Evolutionary conservation across 106 monocot genomes (phyloP).

Genomic region (Xerophyta viscosa): DNA sequence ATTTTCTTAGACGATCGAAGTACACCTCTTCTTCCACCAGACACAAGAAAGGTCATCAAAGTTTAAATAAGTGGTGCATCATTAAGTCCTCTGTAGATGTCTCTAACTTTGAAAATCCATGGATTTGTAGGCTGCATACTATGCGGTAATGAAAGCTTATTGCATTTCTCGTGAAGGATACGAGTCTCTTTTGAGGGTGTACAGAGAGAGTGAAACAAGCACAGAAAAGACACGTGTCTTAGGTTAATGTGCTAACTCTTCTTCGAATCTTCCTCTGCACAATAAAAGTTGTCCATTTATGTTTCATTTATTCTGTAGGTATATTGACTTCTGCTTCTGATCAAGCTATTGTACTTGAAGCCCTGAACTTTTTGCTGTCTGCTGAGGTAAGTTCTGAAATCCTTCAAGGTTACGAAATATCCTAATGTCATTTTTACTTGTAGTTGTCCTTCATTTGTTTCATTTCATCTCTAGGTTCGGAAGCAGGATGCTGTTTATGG

Average conservation of each 20-base stretch:
- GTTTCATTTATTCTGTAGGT: conserved; percentile 44
- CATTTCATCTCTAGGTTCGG: conserved; percentile 36
- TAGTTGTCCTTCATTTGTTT: background rate
- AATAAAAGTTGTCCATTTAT: too few relatives aligned
- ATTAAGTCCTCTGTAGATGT: too few relatives aligned
- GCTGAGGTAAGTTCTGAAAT: conserved; percentile 37
- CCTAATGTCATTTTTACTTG: background rate
- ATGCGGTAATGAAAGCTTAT: conserved; percentile 55
- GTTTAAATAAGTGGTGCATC: too few relatives aligned
- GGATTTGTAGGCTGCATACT: conserved; percentile 74
- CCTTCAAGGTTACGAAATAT: too few relatives aligned
- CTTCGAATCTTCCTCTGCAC: background rate
- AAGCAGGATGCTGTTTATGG: conserved; percentile 69
- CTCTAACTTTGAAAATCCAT: too few relatives aligned
- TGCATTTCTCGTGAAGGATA: conserved; percentile 42
- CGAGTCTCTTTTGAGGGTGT: conserved; percentile 72
- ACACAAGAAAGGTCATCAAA: conserved; percentile 55
- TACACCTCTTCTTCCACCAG: conserved; percentile 62
- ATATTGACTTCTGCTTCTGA: conserved; percentile 51
- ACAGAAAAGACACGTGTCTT: conserved; percentile 68
- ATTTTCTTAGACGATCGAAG: conserved; percentile 57
- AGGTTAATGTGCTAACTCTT: conserved; percentile 25
- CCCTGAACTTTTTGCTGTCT: conserved; percentile 58
- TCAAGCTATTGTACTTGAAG: conserved; percentile 58
- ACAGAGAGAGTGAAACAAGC: conserved; percentile 60